Base-by-base conservation (phyloP, 2,329 filamentous ascomycete genomes). In the Cladophialophora psammophila region DNA sequence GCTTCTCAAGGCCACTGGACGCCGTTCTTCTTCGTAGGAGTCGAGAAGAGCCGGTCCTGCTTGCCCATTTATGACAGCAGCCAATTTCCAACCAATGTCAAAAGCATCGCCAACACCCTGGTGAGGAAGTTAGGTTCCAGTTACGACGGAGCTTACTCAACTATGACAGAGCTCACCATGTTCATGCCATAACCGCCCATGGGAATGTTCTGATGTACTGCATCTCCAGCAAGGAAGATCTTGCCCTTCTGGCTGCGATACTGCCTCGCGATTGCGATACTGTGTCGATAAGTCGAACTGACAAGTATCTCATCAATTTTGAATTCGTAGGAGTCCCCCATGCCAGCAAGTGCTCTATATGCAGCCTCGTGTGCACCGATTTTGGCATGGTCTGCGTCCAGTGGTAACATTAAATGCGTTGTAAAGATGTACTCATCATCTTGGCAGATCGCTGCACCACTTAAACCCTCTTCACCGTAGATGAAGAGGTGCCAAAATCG, bases 81-180 rank as follows among this genome's bases (percentile, higher is more conserved):
- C 79, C 1, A 87, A 76, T 70, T 87, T 87, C 85, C 85, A 87
- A 26, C 81, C 82, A 0, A 87, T 76, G 63, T 87, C 86, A 34
- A 83, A 78, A 0, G 84, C 81, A 63, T 87, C 85, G 18, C 84
- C 82, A 26, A 87, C 80, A 0, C 85, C 85, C 0, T 80, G 40
- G 40, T 45, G n/a, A 12, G 40, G n/a, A 18, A 45, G 40, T 45
- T 18, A 45, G 40, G 12, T 18, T 45, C 40, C 26, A 26, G 26
- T 26, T 3, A 26, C 26, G 26, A 26, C 26, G 26, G 26, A 26
- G 26, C 3, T 26, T 26, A 26, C 26, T 26, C 26, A 26, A 26
- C 26, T 26, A 26, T 26, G 26, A 26, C 3, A 26, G 2, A 26
- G 3, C 26, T 56, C n/a, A 8, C 53, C 26, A 18, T 56, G 31